These are phyloP conservation scores for Cicer bijugum DNA, from an alignment of 306 rosid species.

Conservation along the genomic window DNA sequence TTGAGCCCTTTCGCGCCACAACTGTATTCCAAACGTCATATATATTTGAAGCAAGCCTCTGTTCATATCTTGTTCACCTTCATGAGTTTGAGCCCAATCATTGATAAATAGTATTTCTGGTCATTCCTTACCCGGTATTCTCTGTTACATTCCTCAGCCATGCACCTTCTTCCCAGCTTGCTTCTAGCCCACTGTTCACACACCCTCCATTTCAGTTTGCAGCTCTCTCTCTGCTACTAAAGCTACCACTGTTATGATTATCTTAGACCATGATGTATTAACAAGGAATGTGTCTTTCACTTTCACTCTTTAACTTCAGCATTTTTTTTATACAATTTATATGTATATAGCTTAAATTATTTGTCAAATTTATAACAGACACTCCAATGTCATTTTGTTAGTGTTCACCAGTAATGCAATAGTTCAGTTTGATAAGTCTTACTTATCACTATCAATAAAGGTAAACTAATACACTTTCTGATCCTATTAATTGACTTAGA, in stretches of 20 bases:
- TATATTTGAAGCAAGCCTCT: background rate
- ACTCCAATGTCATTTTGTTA: background rate
- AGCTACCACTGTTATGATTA: background rate
- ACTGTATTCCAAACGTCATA: background rate
- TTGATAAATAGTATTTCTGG: background rate
- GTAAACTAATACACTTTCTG: background rate
- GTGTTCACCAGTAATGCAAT: conserved; percentile 24
- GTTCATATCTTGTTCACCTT: background rate
- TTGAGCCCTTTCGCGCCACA: background rate
- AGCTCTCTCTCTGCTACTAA: background rate
- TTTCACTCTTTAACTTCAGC: background rate
- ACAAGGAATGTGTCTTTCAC: background rate
- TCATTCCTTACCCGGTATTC: background rate
- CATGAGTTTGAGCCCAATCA: background rate
- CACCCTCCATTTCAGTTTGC: background rate
- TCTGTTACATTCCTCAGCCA: background rate
- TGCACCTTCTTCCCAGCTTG: background rate
- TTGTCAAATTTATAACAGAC: background rate
- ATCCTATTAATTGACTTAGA: conserved; percentile 10
- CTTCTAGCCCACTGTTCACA: background rate
- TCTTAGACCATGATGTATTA: background rate
- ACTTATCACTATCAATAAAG: background rate
- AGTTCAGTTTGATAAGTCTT: background rate
- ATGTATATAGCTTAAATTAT: background rate
- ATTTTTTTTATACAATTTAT: background rate